Conservation (phyloP, 768 basidiomycete species). For the Pulveroboletus sp. region DNA sequence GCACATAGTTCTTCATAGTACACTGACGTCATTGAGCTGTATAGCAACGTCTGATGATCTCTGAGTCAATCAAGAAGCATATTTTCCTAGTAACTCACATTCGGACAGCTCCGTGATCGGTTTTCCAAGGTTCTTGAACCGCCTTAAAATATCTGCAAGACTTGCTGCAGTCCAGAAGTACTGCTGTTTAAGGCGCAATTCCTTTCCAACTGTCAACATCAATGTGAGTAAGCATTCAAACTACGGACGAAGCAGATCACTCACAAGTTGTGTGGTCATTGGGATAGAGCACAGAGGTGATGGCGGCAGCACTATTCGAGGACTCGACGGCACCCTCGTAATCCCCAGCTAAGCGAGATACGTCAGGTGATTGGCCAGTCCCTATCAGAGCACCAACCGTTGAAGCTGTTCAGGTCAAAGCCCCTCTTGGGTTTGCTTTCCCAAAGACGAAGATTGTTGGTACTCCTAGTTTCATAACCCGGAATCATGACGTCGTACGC, state of each 20-base stretch:
- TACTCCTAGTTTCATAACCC: constrained; percentile 71
- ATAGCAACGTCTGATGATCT: constrained; percentile 67
- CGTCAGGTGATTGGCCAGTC: not conserved
- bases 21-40: constrained; percentile 84
- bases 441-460: constrained; percentile 86
- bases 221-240: not conserved
- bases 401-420: constrained; percentile 94
- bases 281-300: constrained; percentile 93
- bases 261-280: constrained; percentile 80
- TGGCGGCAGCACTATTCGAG: constrained; percentile 86
- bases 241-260: constrained; percentile 6
- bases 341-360: constrained; percentile 62
- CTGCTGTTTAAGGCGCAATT: constrained; percentile 91
- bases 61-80: constrained; percentile 3
- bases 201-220: constrained; percentile 62
- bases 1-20: not conserved
- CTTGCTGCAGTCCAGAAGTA: constrained; percentile 93
- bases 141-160: constrained; percentile 82
- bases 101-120: constrained; percentile 79
- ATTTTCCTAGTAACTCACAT: constrained; percentile 40
- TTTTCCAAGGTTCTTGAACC: constrained; percentile 87
- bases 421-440: constrained; percentile 84
- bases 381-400: constrained; percentile 45
- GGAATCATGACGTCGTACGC: constrained; percentile 97
- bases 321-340: constrained; percentile 88